Conservation (phyloP, 768 basidiomycete species). For the Basidioascus undulatus region DNA sequence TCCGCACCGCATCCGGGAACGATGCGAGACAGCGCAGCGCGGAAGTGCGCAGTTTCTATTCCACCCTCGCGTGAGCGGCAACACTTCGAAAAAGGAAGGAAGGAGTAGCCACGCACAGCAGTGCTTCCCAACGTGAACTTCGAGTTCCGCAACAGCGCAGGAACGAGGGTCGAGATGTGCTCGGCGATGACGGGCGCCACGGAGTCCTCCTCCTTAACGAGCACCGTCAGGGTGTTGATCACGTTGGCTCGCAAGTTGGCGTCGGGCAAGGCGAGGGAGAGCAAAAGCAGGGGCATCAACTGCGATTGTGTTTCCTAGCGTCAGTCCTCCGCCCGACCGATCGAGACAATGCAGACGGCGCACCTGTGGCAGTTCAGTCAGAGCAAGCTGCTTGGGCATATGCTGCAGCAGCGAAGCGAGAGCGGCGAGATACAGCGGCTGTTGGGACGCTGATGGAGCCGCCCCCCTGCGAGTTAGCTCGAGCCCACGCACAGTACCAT, state of each 20-base stretch:
- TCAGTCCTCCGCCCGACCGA: too few species aligned
- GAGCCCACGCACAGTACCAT: too few species aligned
- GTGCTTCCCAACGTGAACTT: background rate
- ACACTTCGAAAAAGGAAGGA: background rate
- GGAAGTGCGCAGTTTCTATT: slow-evolving; percentile 45
- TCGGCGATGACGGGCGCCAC: slow-evolving; percentile 27
- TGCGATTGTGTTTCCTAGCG: too few species aligned
- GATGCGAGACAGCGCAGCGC: slow-evolving; percentile 51
- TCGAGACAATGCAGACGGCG: too few species aligned
- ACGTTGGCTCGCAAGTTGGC: slow-evolving; percentile 48
- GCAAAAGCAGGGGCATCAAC: slow-evolving; percentile 72
- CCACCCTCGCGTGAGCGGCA: background rate
- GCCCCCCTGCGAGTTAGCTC: background rate
- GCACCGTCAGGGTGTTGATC: slow-evolving; percentile 49
- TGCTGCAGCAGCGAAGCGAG: slow-evolving; percentile 56
- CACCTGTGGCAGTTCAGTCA: slow-evolving; percentile 35
- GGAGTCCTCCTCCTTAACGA: slow-evolving; percentile 31
- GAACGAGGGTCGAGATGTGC: slow-evolving; percentile 46
- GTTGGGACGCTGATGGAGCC: slow-evolving; percentile 18
- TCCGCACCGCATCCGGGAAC: slow-evolving; percentile 52
- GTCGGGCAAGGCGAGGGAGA: slow-evolving; percentile 56
- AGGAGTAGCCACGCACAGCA: background rate
- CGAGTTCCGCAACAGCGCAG: slow-evolving; percentile 40
- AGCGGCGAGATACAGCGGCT: slow-evolving; percentile 38
- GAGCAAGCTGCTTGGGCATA: slow-evolving; percentile 50